These are phyloP conservation scores for Serendipita sp. DNA, from an alignment of 768 basidiomycete genomes.

Conservation along the genomic window DNA sequence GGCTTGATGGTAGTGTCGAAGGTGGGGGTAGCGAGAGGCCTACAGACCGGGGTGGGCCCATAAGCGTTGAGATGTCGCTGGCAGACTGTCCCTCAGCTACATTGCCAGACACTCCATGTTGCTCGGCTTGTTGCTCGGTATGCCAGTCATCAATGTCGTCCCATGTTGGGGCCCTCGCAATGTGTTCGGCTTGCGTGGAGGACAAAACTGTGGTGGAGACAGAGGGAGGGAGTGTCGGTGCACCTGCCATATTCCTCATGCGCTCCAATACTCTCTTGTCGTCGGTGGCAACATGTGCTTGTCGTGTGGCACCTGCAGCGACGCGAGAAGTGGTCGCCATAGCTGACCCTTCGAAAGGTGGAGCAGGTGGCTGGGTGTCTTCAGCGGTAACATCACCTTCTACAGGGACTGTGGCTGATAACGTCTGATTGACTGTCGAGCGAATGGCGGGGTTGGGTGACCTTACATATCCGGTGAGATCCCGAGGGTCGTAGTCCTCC, in stretches of 20 bases:
- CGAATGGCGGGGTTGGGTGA: background rate
- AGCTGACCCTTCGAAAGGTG: background rate
- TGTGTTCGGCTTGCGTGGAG: too few relatives aligned
- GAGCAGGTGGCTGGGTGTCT: background rate
- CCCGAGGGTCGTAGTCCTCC: background rate
- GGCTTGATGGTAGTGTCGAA: background rate
- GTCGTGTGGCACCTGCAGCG: background rate
- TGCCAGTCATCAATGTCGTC: background rate
- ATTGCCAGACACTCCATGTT: background rate
- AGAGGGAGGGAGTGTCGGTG: background rate
- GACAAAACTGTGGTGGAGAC: background rate
- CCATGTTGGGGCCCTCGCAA: background rate
- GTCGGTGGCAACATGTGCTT: conserved; percentile 1
- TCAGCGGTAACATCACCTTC: background rate
- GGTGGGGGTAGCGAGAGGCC: background rate
- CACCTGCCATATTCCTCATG: background rate
- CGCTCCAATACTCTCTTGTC: background rate
- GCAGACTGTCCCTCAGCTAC: background rate
- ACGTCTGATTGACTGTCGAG: too few relatives aligned
- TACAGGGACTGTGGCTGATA: background rate
- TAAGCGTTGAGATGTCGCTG: background rate
- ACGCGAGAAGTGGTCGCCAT: background rate
- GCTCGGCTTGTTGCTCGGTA: background rate
- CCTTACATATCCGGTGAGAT: background rate
- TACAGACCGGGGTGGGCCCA: background rate